Base-by-base conservation (phyloP, 805 yeast species). In the Metschnikowia colocasiae region DNA sequence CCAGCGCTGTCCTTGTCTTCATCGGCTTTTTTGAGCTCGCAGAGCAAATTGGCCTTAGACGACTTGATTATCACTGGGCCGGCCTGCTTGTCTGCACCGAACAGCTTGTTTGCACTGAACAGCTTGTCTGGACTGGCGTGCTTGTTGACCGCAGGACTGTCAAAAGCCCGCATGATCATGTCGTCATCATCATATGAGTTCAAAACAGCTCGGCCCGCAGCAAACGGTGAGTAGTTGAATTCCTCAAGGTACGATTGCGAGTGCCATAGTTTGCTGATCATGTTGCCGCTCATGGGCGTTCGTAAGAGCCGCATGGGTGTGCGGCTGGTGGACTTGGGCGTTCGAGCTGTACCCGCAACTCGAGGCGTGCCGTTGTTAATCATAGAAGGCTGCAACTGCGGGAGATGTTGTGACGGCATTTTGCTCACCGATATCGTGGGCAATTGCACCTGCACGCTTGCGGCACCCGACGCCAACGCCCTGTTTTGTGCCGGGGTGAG, bases 221-320 rank as follows among this genome's bases (percentile, higher is more conserved):
- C 56, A 29, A 55, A 55, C 10, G 69, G 63, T 19, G 84, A 79
- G 34, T 81, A 76, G 55, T 82, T 80, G 58, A 83, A 83, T 55
- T 83, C 88, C 49, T 83, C 87, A 47, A 82, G 67, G 56, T 80
- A 81, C 2, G 82, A 74, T 12, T 87, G 87, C 18, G 86, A 80
- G 56, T 79, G 76, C 85, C 87, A 81, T 38, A 80, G 65, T 56
- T 75, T 80, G 53, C 73, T 75, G 59, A 75, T 63, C 16, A 74
- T 67, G 7, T 80, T 70, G 52, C 67, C 63, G 57, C 76, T 58
- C 61, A 64, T 63, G 45, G 80, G 67, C 50, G 79, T 67, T 49
- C 67, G 61, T 50, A 64, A 58, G 42, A 56, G 59, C 38, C 69
- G 59, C 40, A 69, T 55, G 31, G 75, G 75, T 13, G 76, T 70